Evolutionary conservation across 805 yeast genomes (phyloP), one percentile per base, ranked within the genome.

Genomic region (Candida silvicultrix): DNA sequence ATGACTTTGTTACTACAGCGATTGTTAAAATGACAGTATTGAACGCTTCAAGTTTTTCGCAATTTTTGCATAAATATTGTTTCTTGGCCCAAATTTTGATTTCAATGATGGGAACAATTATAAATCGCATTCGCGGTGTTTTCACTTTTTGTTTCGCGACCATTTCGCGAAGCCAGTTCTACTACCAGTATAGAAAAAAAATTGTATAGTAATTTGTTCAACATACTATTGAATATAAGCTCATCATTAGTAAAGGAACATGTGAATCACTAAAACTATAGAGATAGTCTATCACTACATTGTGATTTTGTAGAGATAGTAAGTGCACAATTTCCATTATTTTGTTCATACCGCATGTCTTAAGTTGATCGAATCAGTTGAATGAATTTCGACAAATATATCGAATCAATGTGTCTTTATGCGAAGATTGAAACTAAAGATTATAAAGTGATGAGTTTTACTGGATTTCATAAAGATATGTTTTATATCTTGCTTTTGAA

Each of bases 361-460:
- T 52, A 52, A 52, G 55, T 52, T 52, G 55, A 43, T 46, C 50
- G 55, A 52, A 48, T 42, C 42, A 42, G 48, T 45, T 37, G 34
- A 19, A 18, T 2, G n/a, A n/a, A 11, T 38, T 31, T 15, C 22
- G 34, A 18, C 38, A 34, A 18, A 58, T 35, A 57, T 53, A 58
- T 54, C 59, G 60, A 46, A 44, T 53, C 60, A 58, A 59, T 59
- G 58, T 54, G 63, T 59, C 63, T 57, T 49, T 56, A 55, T 59
- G 63, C 63, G 59, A 52, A 59, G 58, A 59, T 35, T 23, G 48
- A 55, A n/a, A 4, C 8, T 37, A 14, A 28, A 28, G 31, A 28
- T 28, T 8, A 28, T 28, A 28, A 10, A 28, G n/a, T 8, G 9
- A 8, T 28, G 31, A 28, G 12, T 28, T 23, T 23, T 28, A 28